Evolutionary conservation across 163 green algal genomes (phyloP), one percentile per base, ranked within the genome.

Genomic region (Scenedesmus sp.): DNA sequence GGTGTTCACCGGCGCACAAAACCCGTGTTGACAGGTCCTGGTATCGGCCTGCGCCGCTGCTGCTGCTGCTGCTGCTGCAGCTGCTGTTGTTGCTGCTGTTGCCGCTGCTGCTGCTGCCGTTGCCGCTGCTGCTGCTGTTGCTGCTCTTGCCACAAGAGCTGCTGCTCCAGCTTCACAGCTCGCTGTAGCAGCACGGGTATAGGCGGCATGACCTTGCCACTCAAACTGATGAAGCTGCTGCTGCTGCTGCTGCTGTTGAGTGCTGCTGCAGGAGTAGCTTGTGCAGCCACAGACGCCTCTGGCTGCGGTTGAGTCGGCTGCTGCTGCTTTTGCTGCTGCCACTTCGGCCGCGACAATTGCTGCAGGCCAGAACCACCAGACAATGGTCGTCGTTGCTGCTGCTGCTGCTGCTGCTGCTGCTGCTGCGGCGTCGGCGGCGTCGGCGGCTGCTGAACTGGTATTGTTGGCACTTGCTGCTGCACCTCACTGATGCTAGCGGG

Each of bases 171-270:
- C 59, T 82, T 1, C 1, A 92, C 3, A n/a, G 88, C 88, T 20
- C 79, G 60, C 59, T 88, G 77, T n/a, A 92, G 62, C 88, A 92
- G 62, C 77, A 88, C 77, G 59, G 64, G 16, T 18, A 92, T n/a
- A 1, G 88, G 77, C 60, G 88, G 88, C 77, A 92, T 77, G 4
- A 87, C 88, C 54, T 82, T 86, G 15, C 88, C 88, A 62, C 88
- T 88, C 3, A 87, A 82, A 57, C 55, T 82, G 20, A 92, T 8
- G 18, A 85, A 54, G 34, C 16, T 81, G 10, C 84, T 55, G 26
- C 56, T 87, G 20, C 82, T 89, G 84, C 84, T 89, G 84, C 84
- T 87, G 82, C 54, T 87, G 64, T 15, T 74, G 73, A 5, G 34
- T 66, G 9, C 23, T 64, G 2, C 10, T 82, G 23, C 67, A 20